Base-by-base conservation (phyloP, 1,284 basidiomycete genomes). In the Exobasidium cylindrosporum region DNA sequence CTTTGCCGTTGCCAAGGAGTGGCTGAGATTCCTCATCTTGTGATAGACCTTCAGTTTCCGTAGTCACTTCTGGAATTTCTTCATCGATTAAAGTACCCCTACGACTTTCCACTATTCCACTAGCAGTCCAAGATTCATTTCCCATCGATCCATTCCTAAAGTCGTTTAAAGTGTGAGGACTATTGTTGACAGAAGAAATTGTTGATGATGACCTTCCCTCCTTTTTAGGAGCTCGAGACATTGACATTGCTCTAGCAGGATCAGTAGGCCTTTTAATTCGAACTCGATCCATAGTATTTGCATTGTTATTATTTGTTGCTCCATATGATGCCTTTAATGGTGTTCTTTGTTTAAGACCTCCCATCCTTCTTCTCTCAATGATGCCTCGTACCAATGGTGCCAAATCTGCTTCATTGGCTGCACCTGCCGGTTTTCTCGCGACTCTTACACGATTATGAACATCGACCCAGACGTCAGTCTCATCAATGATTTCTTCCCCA, bases 381-480 rank as follows among this genome's bases (percentile, higher is more conserved):
- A 79, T 77, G 47, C 76, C 76, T n/a, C 70, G 72, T 43, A 79
- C 74, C 11, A 79, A 58, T 24, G 77, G 77, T 4, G 29, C 58
- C 11, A 29, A 32, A 58, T 21, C 54, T 52, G 21, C 58, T n/a
- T 72, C 67, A 47, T 65, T 23, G 32, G 67, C 60, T 31, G 49
- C 30, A 6, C 57, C 54, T 30, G 50, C 46, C 30, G 53, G 54
- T 10, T 59, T 55, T 32, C 53, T 55, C 5, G 53, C 26, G 23
- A 65, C 63, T 6, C 40, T 35, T 23, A 69, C 61, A 44, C 63
- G 63, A 31, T 59, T 63, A 24, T 65, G 64, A 23, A 65, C 62
- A 57, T 78, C 76, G 40, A 78, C 75, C 60, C 70, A 78, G 49
- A 77, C 72, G 60, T 78, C 76, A 23, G 76, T 77, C 57, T 79